Percentiles rank a stretch among this genome's conserved stretches.
phyloP scores from a whole-genome alignment of 2,329 filamentous ascomycete species.

The Achaetomium macrosporum region DNA sequence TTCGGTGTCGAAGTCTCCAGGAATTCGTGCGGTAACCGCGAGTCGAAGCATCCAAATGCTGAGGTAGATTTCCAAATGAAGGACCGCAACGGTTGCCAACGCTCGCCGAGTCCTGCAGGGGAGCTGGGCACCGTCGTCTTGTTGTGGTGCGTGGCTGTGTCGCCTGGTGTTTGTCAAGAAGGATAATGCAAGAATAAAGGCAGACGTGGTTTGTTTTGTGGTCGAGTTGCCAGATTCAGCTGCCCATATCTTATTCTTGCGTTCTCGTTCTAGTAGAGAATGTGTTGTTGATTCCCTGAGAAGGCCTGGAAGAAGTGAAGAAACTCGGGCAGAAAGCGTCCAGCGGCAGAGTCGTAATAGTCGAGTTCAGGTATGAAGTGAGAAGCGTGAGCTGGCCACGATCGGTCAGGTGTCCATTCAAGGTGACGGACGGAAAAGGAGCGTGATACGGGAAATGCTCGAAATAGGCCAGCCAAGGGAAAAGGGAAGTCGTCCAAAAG shows the following conservation, averaged over 20 bases:
- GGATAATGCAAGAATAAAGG: neutral
- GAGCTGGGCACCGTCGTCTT: slow-evolving; percentile 2
- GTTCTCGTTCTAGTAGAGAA: neutral
- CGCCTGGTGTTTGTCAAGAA: neutral
- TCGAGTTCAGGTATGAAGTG: neutral
- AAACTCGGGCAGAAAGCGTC: slow-evolving; percentile 1
- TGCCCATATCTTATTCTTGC: slow-evolving; percentile 3
- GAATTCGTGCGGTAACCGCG: slow-evolving; percentile 1
- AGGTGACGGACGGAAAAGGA: slow-evolving; percentile 6
- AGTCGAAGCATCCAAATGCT: slow-evolving; percentile 4
- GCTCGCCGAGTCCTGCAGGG: slow-evolving; percentile 13
- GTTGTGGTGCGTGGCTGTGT: neutral
- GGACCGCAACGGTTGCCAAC: slow-evolving; percentile 4
- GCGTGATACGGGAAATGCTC: slow-evolving; percentile 1
- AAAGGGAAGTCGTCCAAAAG: neutral
- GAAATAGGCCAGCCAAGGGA: neutral
- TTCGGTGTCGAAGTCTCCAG: neutral
- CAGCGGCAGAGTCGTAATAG: slow-evolving; percentile 5
- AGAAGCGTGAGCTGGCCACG: neutral
- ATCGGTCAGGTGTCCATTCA: neutral
- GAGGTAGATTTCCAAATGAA: neutral
- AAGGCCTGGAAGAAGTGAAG: neutral
- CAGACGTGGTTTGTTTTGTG: neutral
- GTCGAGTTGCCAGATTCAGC: neutral
- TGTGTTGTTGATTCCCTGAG: neutral